phyloP scores from a whole-genome alignment of 208 protist genomes.

The Crithidia bombi region DNA sequence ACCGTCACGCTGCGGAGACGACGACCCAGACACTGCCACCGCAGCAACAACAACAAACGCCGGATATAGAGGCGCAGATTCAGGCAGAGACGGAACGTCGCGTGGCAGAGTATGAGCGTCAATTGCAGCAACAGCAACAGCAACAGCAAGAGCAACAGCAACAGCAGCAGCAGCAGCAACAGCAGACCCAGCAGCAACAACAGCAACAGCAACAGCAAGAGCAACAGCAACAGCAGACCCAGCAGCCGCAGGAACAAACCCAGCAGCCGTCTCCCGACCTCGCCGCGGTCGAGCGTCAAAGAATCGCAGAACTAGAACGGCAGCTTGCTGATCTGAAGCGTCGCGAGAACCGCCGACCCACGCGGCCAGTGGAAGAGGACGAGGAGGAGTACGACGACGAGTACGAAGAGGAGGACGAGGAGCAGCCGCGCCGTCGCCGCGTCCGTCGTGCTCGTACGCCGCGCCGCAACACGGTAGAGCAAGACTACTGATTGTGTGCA shows the following conservation, averaged over 20 bases:
- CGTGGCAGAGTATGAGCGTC: neutral
- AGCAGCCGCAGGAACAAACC: conserved; percentile 7
- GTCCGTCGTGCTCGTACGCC: conserved; percentile 26
- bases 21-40: neutral
- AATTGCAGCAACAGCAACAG: conserved; percentile 13
- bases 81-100: conserved; percentile 15
- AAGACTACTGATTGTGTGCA: conserved; percentile 33
- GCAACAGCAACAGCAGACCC: conserved; percentile 14
- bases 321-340: conserved; percentile 46
- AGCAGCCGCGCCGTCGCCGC: conserved; percentile 25
- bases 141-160: conserved; percentile 17
- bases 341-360: conserved; percentile 5
- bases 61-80: conserved; percentile 7
- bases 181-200: conserved; percentile 12
- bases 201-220: conserved; percentile 4
- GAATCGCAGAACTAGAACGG: conserved; percentile 45
- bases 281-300: conserved; percentile 15
- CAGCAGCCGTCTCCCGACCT: conserved; percentile 8
- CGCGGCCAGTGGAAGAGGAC: conserved; percentile 10
- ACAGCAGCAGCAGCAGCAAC: conserved; percentile 9
- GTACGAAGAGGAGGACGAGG: conserved; percentile 30
- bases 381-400: conserved; percentile 33
- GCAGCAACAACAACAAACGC: conserved; percentile 21
- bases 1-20: conserved; percentile 3
- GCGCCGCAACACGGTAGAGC: conserved; percentile 14